Percentiles rank a stretch among this genome's conserved stretches.
These are phyloP conservation scores for Ambrosia hybrid DNA, from an alignment of 140 eudicot species.

Conservation along the genomic window DNA sequence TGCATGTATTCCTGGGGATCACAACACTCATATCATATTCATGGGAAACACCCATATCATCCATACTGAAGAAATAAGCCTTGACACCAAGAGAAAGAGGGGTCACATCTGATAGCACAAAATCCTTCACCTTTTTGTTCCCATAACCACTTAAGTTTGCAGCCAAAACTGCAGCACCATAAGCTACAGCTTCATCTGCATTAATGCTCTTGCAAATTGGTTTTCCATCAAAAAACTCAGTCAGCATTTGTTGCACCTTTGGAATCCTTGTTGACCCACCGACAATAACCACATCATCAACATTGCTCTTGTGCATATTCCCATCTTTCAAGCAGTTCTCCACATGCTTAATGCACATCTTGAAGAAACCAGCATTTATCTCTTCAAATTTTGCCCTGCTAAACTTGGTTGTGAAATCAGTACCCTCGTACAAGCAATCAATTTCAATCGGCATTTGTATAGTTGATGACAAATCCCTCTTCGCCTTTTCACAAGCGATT, in stretches of 20 bases:
- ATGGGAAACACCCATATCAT: too few species aligned
- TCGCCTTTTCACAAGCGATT: constrained; percentile 11
- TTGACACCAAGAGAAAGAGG: neutral
- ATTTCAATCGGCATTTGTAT: neutral
- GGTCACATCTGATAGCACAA: neutral
- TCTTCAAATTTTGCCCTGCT: neutral
- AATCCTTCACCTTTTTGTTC: neutral
- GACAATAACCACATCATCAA: neutral
- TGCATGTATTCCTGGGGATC: constrained; percentile 6
- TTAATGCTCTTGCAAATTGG: neutral
- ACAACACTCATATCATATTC: neutral
- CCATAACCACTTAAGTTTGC: too few species aligned
- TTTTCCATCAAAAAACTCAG: neutral
- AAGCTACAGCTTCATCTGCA: constrained; percentile 5
- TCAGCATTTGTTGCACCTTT: neutral
- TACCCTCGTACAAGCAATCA: constrained; percentile 9
- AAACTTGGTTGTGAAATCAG: neutral
- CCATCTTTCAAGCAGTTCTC: constrained; percentile 15
- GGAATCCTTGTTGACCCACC: constrained; percentile 3
- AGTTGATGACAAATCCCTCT: constrained; percentile 11
- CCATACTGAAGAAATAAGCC: too few species aligned
- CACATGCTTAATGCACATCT: too few species aligned
- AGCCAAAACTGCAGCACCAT: constrained; percentile 9
- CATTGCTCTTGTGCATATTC: constrained; percentile 1
- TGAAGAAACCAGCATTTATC: neutral